Evolutionary conservation across 331 rosid species (phyloP).

Genomic region (Quercus lobata): DNA sequence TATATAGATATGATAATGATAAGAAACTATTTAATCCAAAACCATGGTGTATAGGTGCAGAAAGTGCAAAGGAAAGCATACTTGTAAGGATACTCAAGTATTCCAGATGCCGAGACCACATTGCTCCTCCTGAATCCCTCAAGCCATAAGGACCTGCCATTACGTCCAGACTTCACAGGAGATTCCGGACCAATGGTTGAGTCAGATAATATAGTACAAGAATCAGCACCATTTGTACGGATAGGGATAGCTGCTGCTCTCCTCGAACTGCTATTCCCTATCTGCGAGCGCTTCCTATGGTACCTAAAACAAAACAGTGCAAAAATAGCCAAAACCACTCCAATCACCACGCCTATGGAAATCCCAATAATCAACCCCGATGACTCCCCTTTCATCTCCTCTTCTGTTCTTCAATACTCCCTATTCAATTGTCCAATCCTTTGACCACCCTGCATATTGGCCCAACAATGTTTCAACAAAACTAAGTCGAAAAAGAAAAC

Average conservation of each 20-base stretch:
- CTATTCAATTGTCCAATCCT: conserved; percentile 52
- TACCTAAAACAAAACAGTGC: conserved; percentile 75
- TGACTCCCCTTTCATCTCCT: conserved; percentile 80
- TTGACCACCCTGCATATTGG: conserved; percentile 39
- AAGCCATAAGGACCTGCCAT: conserved; percentile 61
- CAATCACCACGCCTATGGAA: conserved; percentile 92
- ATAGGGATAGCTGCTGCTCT: conserved; percentile 84
- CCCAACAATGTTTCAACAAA: conserved; percentile 12
- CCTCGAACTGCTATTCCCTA: conserved; percentile 93
- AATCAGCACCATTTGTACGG: conserved; percentile 81
- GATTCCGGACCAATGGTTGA: conserved; percentile 93
- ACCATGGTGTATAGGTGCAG: conserved; percentile 6
- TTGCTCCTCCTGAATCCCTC: conserved; percentile 80
- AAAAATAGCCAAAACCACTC: conserved; percentile 76
- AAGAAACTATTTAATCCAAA: not conserved
- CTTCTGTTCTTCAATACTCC: conserved; percentile 20
- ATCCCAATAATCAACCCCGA: conserved; percentile 86
- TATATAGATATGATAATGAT: not conserved
- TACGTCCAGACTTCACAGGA: conserved; percentile 73
- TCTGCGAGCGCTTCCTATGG: conserved; percentile 80
- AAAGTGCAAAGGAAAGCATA: conserved; percentile 31
- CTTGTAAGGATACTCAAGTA: conserved; percentile 92
- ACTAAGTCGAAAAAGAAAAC: not conserved
- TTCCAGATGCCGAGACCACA: conserved; percentile 85
- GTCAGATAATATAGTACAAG: conserved; percentile 76